Base-by-base conservation (phyloP, 2,329 filamentous ascomycete species). In the Fusarium lateritium region DNA sequence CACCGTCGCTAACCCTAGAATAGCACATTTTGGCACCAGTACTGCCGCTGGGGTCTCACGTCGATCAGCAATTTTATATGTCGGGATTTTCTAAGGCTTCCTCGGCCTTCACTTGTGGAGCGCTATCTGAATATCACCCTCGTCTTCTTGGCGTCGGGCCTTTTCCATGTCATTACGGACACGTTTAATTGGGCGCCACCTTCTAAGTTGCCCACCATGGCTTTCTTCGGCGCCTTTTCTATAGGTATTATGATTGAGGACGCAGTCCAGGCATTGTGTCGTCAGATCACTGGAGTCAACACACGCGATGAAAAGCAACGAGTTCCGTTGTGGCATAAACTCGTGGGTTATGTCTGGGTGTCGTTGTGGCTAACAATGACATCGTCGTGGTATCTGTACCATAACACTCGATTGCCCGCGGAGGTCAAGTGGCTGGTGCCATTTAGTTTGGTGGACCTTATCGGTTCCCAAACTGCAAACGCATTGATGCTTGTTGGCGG, bases 21-120 rank as follows among this genome's bases (percentile, higher is more conserved):
- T 24, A 68, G 65, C 43, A 57, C 49, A 17, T 68, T 60, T 47
- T 68, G 65, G 65, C 65, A 68, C 26, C 58, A 59, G 7, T 55
- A 42, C 4, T 59, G 38, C 4, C 62, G 58, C 6, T 60, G 54
- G 62, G 28, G 49, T n/a, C 42, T 66, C n/a, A 65, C 58, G 31
- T 68, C 65, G 7, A 44, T 62, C 43, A 68, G 65, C 55, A 66
- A 68, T 21, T 62, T 56, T 13, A 22, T 68, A 7, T 65, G 62
- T 11, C 44, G 54, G 28, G 54, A 56, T 38, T 6, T 68, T 5
- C 55, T 68, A 13, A 24, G 51, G 5, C 57, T 68, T 24, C 36
- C 53, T 13, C 50, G 40, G 2, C 42, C 52, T 14, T 62, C 65
- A 7, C 21, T 56, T 17, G 17, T 56, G 6, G 50, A 47, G n/a